These are phyloP conservation scores for Hymenoscyphus salicellus DNA, from an alignment of 2,329 filamentous ascomycete species.

Conservation along the genomic window DNA sequence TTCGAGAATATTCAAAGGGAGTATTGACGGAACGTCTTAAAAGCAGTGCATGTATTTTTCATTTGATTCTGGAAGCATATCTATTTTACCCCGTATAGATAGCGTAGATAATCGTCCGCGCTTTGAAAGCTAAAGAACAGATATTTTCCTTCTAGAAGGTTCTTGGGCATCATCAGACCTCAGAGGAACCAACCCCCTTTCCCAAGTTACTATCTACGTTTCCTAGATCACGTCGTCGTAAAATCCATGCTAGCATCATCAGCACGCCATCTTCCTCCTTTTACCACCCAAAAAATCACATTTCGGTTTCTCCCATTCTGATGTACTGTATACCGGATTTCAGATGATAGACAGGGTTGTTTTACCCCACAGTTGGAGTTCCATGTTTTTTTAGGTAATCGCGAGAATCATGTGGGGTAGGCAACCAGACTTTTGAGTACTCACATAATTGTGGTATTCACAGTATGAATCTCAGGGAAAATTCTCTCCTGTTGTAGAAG, in stretches of 20 bases:
- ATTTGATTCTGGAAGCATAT: neutral
- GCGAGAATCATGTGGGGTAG: neutral
- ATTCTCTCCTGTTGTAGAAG: neutral
- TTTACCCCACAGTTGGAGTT: neutral
- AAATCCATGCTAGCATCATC: neutral
- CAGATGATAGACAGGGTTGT: neutral
- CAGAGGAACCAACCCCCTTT: no score
- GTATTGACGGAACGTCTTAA: no score
- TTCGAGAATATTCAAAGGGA: neutral
- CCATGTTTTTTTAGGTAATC: no score
- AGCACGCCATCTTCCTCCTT: neutral
- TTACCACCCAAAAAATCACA: neutral
- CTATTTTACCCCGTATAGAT: neutral
- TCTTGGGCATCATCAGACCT: neutral
- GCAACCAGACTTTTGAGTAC: neutral
- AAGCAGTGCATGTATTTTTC: neutral
- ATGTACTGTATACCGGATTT: neutral
- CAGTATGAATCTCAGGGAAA: neutral
- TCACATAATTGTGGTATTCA: neutral
- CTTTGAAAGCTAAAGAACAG: neutral
- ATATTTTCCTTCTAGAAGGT: neutral
- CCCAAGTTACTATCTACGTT: no score
- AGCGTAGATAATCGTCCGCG: neutral
- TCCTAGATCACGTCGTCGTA: no score
- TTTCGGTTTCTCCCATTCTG: neutral